A percentile compares a stretch with the other conserved stretches of the same genome.
Conservation (phyloP, 2,329 filamentous ascomycete species). For the Aspergillus bombycis region DNA sequence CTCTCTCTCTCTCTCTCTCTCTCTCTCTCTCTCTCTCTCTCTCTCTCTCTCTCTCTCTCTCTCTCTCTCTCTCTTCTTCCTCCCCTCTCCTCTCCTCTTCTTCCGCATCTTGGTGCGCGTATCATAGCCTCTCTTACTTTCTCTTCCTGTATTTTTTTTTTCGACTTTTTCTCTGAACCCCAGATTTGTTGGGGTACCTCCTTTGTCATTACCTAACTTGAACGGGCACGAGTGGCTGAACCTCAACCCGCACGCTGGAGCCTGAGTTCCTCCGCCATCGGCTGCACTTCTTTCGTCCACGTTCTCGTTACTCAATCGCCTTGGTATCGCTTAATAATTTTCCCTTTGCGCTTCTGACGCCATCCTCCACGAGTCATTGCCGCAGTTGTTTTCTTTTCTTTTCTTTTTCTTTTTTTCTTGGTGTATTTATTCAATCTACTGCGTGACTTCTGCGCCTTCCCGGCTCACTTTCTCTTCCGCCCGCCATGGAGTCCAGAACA, state of each 20-base stretch:
- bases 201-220: slow-evolving; percentile 22
- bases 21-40: slow-evolving; percentile 3
- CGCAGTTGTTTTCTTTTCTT: slow-evolving; percentile 1
- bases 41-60: slow-evolving; percentile 1
- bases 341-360: slow-evolving; percentile 8
- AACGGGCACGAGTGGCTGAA: slow-evolving; percentile 21
- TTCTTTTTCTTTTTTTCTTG: not conserved
- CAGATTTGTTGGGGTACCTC: slow-evolving; percentile 1
- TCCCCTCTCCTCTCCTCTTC: slow-evolving; percentile 10
- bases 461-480: slow-evolving; percentile 4
- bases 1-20: not conserved
- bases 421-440: not conserved
- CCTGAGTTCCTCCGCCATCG: slow-evolving; percentile 28
- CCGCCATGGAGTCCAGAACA: slow-evolving; percentile 38
- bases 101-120: not conserved
- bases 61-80: slow-evolving; percentile 10
- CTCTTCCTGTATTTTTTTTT: slow-evolving; percentile 13
- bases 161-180: slow-evolving; percentile 7
- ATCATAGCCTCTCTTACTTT: slow-evolving; percentile 15
- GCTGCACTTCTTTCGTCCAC: slow-evolving; percentile 22
- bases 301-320: slow-evolving; percentile 24
- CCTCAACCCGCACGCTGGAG: slow-evolving; percentile 25
- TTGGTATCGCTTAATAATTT: slow-evolving; percentile 20
- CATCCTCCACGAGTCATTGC: slow-evolving; percentile 1
- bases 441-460: not conserved